Evolutionary conservation across 176 grass and related monocot genomes (phyloP).

Genomic region (Pharus latifolius): DNA sequence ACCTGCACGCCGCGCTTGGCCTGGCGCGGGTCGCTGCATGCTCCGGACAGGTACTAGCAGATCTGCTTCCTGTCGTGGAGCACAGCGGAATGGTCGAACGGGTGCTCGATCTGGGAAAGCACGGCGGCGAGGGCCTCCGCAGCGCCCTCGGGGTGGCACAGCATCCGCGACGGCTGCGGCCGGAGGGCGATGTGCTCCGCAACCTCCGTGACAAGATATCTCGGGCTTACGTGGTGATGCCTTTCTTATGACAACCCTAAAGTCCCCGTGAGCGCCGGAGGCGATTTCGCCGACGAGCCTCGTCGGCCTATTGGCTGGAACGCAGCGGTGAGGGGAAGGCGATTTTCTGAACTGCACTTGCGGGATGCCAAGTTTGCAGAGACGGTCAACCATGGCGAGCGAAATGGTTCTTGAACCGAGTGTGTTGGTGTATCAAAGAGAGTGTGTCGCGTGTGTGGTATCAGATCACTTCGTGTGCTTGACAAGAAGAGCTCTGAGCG

Average conservation of each 20-base stretch:
- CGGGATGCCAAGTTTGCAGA: too few relatives aligned
- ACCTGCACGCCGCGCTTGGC: background rate
- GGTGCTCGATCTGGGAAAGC: background rate
- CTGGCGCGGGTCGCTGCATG: background rate
- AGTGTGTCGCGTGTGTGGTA: too few relatives aligned
- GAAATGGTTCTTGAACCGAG: too few relatives aligned
- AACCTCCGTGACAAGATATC: background rate
- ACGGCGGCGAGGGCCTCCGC: background rate
- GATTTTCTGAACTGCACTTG: too few relatives aligned
- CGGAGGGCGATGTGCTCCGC: slow-evolving; percentile 1
- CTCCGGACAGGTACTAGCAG: background rate
- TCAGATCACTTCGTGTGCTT: too few relatives aligned
- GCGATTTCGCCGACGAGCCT: background rate
- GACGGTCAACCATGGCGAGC: too few relatives aligned
- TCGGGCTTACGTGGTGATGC: background rate
- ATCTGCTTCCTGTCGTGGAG: background rate
- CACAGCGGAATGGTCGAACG: slow-evolving; percentile 1
- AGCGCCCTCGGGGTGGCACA: background rate
- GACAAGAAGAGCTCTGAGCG: too few relatives aligned
- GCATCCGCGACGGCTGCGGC: background rate
- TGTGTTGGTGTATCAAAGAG: too few relatives aligned
- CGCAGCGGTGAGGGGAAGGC: too few relatives aligned
- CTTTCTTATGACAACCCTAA: slow-evolving; percentile 5
- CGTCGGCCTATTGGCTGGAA: too few relatives aligned
- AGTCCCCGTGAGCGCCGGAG: background rate